A percentile compares a stretch with the other conserved stretches of the same genome.
These are phyloP conservation scores for Blepharisma japonicum DNA, from an alignment of 73 alveolate species.

Conservation along the genomic window DNA sequence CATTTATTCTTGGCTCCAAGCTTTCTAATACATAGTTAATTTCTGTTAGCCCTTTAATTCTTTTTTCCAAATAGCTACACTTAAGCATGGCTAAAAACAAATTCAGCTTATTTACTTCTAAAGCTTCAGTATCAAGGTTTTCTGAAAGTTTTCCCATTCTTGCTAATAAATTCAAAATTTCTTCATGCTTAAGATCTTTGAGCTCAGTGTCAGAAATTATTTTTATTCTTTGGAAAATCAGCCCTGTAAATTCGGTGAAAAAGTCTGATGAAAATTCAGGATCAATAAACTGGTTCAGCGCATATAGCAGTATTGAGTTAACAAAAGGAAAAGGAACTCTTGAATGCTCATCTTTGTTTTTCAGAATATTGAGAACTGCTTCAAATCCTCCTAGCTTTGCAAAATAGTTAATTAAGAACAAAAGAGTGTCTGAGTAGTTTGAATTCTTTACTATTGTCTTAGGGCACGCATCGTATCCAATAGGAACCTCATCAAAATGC, in stretches of 20 bases:
- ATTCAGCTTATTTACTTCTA: constrained; percentile 46
- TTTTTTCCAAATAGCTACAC: constrained; percentile 48
- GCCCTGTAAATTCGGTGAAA: constrained; percentile 22
- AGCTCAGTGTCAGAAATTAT: constrained; percentile 52
- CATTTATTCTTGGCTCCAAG: constrained; percentile 16
- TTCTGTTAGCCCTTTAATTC: constrained; percentile 58
- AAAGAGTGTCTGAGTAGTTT: constrained; percentile 35
- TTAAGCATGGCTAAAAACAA: constrained; percentile 49
- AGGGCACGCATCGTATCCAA: constrained; percentile 26
- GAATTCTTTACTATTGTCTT: constrained; percentile 17
- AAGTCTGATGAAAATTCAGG: constrained; percentile 37
- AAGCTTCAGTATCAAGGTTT: constrained; percentile 35
- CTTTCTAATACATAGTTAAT: constrained; percentile 50
- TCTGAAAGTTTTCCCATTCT: constrained; percentile 39
- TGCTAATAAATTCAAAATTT: constrained; percentile 32
- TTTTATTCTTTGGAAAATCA: constrained; percentile 37
- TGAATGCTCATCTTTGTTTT: constrained; percentile 25
- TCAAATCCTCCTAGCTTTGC: constrained; percentile 58
- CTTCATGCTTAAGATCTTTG: constrained; percentile 56
- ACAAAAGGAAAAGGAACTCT: constrained; percentile 52
- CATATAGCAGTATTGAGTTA: constrained; percentile 40
- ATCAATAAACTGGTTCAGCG: constrained; percentile 35
- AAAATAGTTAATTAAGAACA: constrained; percentile 49
- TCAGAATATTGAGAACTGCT: constrained; percentile 35
- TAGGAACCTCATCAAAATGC: constrained; percentile 44